Evolutionary conservation across 192 early-diverging fungal genomes (phyloP).

Genomic region (Phlyctochytrium bullatum): DNA sequence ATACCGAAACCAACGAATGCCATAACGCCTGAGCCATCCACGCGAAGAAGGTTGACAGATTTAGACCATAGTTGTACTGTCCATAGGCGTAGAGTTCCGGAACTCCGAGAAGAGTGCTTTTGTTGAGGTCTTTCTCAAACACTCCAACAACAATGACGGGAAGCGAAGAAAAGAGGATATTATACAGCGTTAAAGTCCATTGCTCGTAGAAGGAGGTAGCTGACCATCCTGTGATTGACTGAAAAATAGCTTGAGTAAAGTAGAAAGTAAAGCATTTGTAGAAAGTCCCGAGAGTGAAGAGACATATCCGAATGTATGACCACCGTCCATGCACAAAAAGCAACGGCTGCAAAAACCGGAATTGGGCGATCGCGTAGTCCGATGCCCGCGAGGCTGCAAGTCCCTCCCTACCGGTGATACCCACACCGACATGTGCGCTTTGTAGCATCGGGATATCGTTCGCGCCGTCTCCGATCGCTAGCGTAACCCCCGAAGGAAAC

Average conservation of each 20-base stretch:
- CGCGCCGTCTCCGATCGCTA: conserved; percentile 89
- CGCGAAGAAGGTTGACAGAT: conserved; percentile 43
- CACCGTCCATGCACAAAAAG: conserved; percentile 87
- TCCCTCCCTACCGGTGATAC: conserved; percentile 84
- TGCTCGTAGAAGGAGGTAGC: conserved; percentile 46
- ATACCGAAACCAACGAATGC: conserved; percentile 39
- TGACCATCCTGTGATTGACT: background rate
- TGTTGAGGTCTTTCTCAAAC: conserved; percentile 78
- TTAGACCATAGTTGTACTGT: conserved; percentile 53
- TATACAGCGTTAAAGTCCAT: conserved; percentile 79
- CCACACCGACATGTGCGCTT: conserved; percentile 86
- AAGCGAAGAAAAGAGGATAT: conserved; percentile 78
- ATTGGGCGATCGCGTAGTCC: conserved; percentile 87
- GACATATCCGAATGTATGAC: conserved; percentile 58
- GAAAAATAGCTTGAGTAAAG: background rate
- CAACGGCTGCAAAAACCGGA: conserved; percentile 75
- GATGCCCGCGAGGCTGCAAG: conserved; percentile 76
- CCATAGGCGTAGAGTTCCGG: conserved; percentile 73
- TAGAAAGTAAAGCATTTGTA: conserved; percentile 55
- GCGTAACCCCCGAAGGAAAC: conserved; percentile 56
- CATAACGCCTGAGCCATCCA: conserved; percentile 57
- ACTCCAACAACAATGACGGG: conserved; percentile 69
- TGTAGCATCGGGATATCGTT: conserved; percentile 96
- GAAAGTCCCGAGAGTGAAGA: conserved; percentile 74
- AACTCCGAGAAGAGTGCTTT: conserved; percentile 56